Evolutionary conservation across 2,329 filamentous ascomycete species (phyloP), one percentile per base, ranked within the genome.

Genomic region (Fusarium pseudoanthophilum): DNA sequence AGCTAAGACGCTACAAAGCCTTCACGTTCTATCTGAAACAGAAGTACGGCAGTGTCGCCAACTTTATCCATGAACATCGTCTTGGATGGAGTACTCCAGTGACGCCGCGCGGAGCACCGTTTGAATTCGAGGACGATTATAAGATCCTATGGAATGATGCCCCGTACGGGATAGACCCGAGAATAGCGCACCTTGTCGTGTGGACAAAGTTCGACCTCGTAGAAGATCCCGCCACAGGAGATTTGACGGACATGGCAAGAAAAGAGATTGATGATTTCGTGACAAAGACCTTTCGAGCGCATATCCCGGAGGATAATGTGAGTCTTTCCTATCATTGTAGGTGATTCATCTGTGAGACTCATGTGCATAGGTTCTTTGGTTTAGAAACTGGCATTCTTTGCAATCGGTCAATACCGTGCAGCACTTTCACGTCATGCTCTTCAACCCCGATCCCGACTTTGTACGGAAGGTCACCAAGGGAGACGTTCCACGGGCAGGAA

Each of bases 401-500:
- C 97, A 97, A 84, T 96, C 92, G 30, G 90, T 98, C 34, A 90
- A 94, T 76, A 90, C 93, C 2, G 90, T 98, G 16, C 95, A 98
- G 85, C 95, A 98, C 81, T 96, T 98, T 79, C 95, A 98, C 82
- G 92, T 98, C 78, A 95, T 98, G 94, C 85, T 98, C 60, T 93
- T 92, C 80, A 87, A 93, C 75, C 92, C 95, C 2, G 91, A 95
- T 76, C 85, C 86, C 43, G 86, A 85, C 7, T 94, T 97, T 74
- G 82, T 97, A 51, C 84, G 85, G 58, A 84, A 90, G 62, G 87
- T 97, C 69, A 97, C 94, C 11, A 84, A 89, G 42, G 92, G 91
- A 18, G 94, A 97, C 83, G 85, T 92, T 49, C 91, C 93, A 4
- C 85, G 93, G 78, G 87, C 86, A 72, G 84, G 85, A 66, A 87